phyloP scores from a whole-genome alignment of 345 rosid genomes.

The Eucalyptus sideroxylon region DNA sequence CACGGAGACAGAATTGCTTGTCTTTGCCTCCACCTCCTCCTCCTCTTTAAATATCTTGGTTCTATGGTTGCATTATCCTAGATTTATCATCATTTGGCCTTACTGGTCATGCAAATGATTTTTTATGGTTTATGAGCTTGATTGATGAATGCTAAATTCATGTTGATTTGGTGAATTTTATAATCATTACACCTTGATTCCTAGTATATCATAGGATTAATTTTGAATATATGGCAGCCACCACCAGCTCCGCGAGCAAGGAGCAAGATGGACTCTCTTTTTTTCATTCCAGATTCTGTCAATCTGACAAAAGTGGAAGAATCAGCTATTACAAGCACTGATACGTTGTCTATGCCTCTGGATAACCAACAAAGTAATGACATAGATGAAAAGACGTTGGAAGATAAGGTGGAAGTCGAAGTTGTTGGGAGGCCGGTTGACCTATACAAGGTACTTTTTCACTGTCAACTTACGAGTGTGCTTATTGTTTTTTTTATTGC shows the following conservation, averaged over 20 bases:
- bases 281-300: constrained; percentile 63
- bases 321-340: constrained; percentile 16
- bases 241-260: constrained; percentile 61
- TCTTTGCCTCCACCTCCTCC: not conserved
- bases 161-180: not conserved
- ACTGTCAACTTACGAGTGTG: not conserved
- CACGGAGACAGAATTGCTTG: not conserved
- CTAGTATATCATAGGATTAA: not conserved
- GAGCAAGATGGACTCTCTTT: constrained; percentile 83
- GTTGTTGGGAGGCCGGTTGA: constrained; percentile 93
- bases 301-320: constrained; percentile 32
- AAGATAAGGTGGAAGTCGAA: constrained; percentile 50
- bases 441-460: constrained; percentile 69
- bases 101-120: not conserved
- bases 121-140: not conserved
- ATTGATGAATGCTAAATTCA: not conserved
- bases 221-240: constrained; percentile 39
- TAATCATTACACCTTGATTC: not conserved
- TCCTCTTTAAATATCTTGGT: not conserved
- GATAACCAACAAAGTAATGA: constrained; percentile 14
- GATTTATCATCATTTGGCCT: not conserved
- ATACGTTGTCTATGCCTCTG: constrained; percentile 2
- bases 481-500: not conserved
- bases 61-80: not conserved
- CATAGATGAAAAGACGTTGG: constrained; percentile 28